These are phyloP conservation scores for Neurospora hispaniola DNA, from an alignment of 495 filamentous ascomycete species.

Conservation along the genomic window DNA sequence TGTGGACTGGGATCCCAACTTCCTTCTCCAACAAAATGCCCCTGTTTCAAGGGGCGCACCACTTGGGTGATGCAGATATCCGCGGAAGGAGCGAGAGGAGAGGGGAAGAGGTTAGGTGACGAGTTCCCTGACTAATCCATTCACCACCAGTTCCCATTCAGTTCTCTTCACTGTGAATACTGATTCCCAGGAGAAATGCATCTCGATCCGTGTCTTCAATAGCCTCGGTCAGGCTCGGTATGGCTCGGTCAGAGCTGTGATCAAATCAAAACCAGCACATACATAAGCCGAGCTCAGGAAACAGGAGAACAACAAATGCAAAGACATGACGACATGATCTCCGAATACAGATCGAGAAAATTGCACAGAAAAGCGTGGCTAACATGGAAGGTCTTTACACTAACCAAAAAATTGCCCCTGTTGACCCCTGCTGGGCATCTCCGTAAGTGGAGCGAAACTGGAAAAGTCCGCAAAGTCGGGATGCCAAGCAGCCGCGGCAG, in stretches of 20 bases:
- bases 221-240: not conserved
- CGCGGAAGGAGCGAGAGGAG: not conserved
- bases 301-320: not conserved
- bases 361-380: not conserved
- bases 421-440: not conserved
- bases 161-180: too few species aligned
- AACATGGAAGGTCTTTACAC: not conserved
- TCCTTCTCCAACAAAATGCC: not conserved
- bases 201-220: not conserved
- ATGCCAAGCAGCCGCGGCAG: not conserved
- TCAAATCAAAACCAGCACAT: not conserved
- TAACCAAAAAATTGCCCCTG: not conserved
- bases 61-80: not conserved
- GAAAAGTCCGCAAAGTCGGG: not conserved
- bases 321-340: not conserved
- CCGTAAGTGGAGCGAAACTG: not conserved
- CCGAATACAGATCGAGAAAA: not conserved
- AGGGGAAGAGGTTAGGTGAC: not conserved
- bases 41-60: not conserved
- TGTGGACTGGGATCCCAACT: not conserved
- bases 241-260: not conserved
- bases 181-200: too few species aligned
- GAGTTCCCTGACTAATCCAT: not conserved
- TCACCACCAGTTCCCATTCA: not conserved
- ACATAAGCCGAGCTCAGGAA: not conserved